Base-by-base conservation (phyloP, 2,329 filamentous ascomycete species). In the Diaporthe amygdali region DNA sequence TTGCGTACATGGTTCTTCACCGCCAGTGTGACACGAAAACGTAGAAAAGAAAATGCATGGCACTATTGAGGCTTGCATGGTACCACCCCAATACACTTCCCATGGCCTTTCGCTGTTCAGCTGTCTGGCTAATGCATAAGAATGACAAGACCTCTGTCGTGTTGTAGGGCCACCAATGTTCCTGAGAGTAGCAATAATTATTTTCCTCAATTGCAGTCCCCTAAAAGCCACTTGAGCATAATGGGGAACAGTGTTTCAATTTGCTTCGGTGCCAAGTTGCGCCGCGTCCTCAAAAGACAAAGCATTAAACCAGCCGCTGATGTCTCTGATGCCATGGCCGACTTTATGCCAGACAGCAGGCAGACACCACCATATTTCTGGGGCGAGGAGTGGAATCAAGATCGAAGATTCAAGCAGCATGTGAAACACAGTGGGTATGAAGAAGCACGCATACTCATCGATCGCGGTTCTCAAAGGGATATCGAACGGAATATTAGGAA, bases 1-100 rank as follows among this genome's bases (percentile, higher is more conserved):
- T 32, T 34, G 41, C 41, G 27, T 47, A 22, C 25, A 10, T 30
- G n/a, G 12, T 14, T 63, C 59, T 63, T 63, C 59, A 63, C 59
- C 59, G 59, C 59, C 59, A 63, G 41, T 63, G 59, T 63, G 59
- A 63, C 59, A 63, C 59, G 59, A 63, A 49, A 63, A 63, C 41
- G 59, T 63, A 63, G 59, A 63, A 47, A 47, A 63, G 34, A n/a
- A 63, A 47, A 47, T 63, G 59, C 59, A 63, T 63, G 41, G 59
- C 59, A 30, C 59, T 47, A 47, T 63, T 30, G 59, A 47, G 59
- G 25, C 39, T 34, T 63, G 59, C 59, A 63, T 63, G 59, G 59
- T 63, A 63, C 59, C 41, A 63, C 41, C 59, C 14, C 59, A 17
- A 12, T 63, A 41, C 39, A 14, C 20, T 14, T 27, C 27, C 15